These are phyloP conservation scores for Colletotrichum brevisporum DNA, from an alignment of 2,329 filamentous ascomycete genomes.

Conservation along the genomic window DNA sequence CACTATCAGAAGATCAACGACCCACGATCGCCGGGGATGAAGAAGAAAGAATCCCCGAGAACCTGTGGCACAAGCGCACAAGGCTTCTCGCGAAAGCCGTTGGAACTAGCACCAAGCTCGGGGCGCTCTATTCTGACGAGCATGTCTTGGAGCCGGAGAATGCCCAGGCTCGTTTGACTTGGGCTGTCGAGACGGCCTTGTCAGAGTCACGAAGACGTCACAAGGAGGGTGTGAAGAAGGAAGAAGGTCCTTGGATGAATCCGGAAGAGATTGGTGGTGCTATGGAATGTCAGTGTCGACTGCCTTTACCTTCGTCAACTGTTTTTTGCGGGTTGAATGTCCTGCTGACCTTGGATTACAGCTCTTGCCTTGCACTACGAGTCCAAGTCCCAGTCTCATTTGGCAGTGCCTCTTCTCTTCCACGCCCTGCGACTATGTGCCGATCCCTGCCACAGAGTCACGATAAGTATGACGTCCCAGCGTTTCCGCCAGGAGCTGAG, in stretches of 20 bases:
- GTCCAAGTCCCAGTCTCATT: conserved; percentile 79
- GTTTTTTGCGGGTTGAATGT: conserved; percentile 14
- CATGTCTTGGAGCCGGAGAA: conserved; percentile 81
- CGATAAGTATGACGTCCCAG: conserved; percentile 73
- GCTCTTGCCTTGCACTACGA: conserved; percentile 85
- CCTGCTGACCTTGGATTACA: conserved; percentile 52
- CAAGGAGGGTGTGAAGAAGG: conserved; percentile 76
- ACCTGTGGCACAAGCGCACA: conserved; percentile 70
- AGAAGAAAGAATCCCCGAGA: conserved; percentile 57
- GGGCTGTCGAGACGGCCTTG: conserved; percentile 85
- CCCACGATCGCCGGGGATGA: conserved; percentile 41
- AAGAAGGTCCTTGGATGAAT: conserved; percentile 79
- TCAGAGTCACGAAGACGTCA: conserved; percentile 80
- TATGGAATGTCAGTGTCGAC: conserved; percentile 70
- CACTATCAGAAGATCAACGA: conserved; percentile 22
- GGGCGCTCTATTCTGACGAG: conserved; percentile 83
- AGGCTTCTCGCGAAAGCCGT: conserved; percentile 81
- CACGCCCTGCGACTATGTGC: conserved; percentile 82
- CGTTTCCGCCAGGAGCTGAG: conserved; percentile 22
- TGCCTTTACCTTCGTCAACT: not conserved
- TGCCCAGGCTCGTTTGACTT: conserved; percentile 82
- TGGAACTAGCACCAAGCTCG: conserved; percentile 85
- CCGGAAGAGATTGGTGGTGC: conserved; percentile 80
- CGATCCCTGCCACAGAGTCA: conserved; percentile 80
- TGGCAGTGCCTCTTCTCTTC: conserved; percentile 88